Evolutionary conservation across 2,329 filamentous ascomycete genomes (phyloP), one percentile per base, ranked within the genome.

Genomic region (Domatiomyces globalis): DNA sequence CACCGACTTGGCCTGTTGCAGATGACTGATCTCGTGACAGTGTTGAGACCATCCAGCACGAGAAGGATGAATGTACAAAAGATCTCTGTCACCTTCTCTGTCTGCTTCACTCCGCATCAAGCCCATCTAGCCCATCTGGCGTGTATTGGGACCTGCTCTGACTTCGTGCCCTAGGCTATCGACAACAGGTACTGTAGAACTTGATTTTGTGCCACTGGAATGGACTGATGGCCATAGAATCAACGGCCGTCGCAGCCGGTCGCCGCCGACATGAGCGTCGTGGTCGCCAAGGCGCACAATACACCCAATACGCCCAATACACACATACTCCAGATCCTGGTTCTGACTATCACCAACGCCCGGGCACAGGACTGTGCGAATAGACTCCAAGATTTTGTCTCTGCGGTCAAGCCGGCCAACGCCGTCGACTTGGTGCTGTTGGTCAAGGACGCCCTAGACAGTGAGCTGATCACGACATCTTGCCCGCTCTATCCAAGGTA

Each of bases 241-340:
- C 8, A 10, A 22, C 25, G 10, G 44, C 19, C 2, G 19, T 27
- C 2, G 19, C 25, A 3, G 12, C 19, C 15, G 15, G 19, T 27
- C 2, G 19, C 25, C 10, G 12, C 19, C 15, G 19, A 22, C 25
- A 45, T 45, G 44, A 27, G 7, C 1, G 19, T n/a, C 5, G 10
- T 22, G 10, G 44, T 20, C 44, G 4, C 10, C 36, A n/a, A 12
- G n/a, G 7, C 50, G 69, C 54, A 58, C 48, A 25, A 25, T 25
- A 25, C 22, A 69, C 54, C 56, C 48, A 42, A 43, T 10, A 46
- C 56, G 1, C 63, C 68, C 33, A 62, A 64, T 42, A 67, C 69
- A 18, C 63, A 67, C 56, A 67, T 66, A 50, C 56, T 73, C 27
- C 59, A 62, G 2, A 54, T 66, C 5, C 59, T 63, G 6, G 57